Percentiles rank a stretch among this genome's conserved stretches.
These are phyloP conservation scores for Pseudocercospora musae DNA, from an alignment of 2,329 filamentous ascomycete genomes.

Conservation along the genomic window DNA sequence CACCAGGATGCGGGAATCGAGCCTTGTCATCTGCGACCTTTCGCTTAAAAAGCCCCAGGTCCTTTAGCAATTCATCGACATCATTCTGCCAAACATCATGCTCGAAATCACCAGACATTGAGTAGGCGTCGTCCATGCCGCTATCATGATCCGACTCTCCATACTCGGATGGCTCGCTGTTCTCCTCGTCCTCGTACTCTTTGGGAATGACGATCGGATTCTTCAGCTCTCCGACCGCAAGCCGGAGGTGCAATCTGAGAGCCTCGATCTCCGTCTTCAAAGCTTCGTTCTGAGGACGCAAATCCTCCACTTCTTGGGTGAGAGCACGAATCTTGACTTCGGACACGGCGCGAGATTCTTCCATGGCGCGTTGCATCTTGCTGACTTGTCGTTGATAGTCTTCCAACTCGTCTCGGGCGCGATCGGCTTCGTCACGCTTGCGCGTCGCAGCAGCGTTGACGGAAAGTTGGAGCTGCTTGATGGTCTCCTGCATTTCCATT, in stretches of 20 bases:
- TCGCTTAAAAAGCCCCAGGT: slow-evolving; percentile 73
- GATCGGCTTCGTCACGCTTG: slow-evolving; percentile 69
- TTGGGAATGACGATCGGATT: slow-evolving; percentile 74
- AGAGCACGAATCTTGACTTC: slow-evolving; percentile 92
- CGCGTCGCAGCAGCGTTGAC: slow-evolving; percentile 57
- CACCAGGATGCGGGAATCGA: slow-evolving; percentile 49
- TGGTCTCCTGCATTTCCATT: slow-evolving; percentile 90
- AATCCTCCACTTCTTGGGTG: slow-evolving; percentile 50
- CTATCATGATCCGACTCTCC: slow-evolving; percentile 57
- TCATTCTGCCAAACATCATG: slow-evolving; percentile 63
- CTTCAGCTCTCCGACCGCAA: slow-evolving; percentile 80
- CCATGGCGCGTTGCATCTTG: slow-evolving; percentile 92
- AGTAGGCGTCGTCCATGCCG: slow-evolving; percentile 49
- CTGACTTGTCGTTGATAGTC: slow-evolving; percentile 91
- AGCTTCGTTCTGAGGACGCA: slow-evolving; percentile 55
- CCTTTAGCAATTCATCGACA: slow-evolving; percentile 78
- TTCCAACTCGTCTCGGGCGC: slow-evolving; percentile 80
- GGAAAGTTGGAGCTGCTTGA: slow-evolving; percentile 76
- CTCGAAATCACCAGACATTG: slow-evolving; percentile 45
- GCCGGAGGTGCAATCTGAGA: slow-evolving; percentile 77
- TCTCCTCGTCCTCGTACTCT: slow-evolving; percentile 34
- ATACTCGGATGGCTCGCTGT: slow-evolving; percentile 41
- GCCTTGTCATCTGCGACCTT: slow-evolving; percentile 82
- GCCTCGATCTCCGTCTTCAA: slow-evolving; percentile 73
- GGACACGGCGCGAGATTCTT: slow-evolving; percentile 83